Percentiles rank a stretch among this genome's conserved stretches.
Conservation (phyloP, 2,329 filamentous ascomycete genomes). For the Neoascochyta sp. region DNA sequence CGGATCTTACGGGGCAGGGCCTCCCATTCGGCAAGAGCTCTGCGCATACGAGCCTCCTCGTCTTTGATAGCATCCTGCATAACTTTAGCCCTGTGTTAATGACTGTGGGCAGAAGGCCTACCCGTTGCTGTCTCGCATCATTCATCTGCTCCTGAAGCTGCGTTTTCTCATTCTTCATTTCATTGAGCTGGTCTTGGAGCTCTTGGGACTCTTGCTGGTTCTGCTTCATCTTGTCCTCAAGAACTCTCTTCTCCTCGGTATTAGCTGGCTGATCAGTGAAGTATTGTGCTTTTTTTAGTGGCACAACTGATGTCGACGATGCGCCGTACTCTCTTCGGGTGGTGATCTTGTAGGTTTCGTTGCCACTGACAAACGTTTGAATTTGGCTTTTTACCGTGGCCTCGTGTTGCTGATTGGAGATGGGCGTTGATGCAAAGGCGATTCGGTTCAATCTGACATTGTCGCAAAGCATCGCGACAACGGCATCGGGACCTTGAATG, state of each 20-base stretch:
- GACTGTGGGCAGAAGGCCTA: background rate
- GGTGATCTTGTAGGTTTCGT: conserved; percentile 53
- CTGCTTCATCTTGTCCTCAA: conserved; percentile 53
- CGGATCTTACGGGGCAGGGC: conserved; percentile 69
- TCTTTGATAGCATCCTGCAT: conserved; percentile 43
- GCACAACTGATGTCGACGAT: conserved; percentile 63
- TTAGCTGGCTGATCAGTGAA: conserved; percentile 81
- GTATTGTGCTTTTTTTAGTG: conserved; percentile 58
- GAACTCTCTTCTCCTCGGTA: conserved; percentile 56
- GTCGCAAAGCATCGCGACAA: conserved; percentile 83
- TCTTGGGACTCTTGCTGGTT: conserved; percentile 38
- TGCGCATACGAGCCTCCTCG: conserved; percentile 67
- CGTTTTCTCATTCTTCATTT: conserved; percentile 18
- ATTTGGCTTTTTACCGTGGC: conserved; percentile 59
- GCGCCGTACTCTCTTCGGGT: conserved; percentile 79
- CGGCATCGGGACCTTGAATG: conserved; percentile 73
- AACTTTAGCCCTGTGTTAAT: background rate
- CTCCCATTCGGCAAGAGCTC: conserved; percentile 60
- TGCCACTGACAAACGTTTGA: conserved; percentile 66
- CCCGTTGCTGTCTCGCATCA: conserved; percentile 7
- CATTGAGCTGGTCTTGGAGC: conserved; percentile 31
- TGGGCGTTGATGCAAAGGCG: conserved; percentile 61
- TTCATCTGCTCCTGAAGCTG: conserved; percentile 1
- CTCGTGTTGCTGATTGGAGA: conserved; percentile 66
- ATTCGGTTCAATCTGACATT: conserved; percentile 66